These are phyloP conservation scores for Suhomyces sp. DNA, from an alignment of 805 yeast species.

Conservation along the genomic window DNA sequence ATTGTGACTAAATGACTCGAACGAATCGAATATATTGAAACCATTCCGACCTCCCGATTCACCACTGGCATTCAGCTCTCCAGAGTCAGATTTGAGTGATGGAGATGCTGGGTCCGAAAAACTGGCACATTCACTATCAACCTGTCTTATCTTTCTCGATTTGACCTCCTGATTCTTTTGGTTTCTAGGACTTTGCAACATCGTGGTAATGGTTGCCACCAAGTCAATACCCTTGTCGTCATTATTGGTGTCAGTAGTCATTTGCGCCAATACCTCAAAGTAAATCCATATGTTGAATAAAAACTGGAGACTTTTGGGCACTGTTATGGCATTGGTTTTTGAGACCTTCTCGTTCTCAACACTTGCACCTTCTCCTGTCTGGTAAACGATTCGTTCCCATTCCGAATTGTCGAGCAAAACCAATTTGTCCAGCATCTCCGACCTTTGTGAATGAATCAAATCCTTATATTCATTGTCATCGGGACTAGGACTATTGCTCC, in stretches of 20 bases:
- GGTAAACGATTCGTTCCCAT: conserved; percentile 26
- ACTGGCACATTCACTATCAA: background rate
- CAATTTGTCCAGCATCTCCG: conserved; percentile 20
- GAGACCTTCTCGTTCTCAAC: background rate
- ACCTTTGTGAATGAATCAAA: conserved; percentile 4
- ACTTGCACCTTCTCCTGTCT: conserved; percentile 4
- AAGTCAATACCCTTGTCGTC: conserved; percentile 44
- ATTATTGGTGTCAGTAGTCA: conserved; percentile 51
- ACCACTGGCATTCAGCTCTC: conserved; percentile 19
- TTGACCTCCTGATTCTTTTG: conserved; percentile 9
- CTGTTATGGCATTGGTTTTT: conserved; percentile 6
- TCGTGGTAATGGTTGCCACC: conserved; percentile 39
- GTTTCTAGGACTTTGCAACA: conserved; percentile 22
- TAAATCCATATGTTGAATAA: conserved; percentile 66
- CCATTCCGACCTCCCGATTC: conserved; percentile 6
- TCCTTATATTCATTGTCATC: conserved; percentile 3
- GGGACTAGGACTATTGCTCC: conserved; percentile 8
- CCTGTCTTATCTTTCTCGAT: conserved; percentile 1
- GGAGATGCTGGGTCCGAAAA: conserved; percentile 7
- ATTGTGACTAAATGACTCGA: conserved; percentile 35
- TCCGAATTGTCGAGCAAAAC: conserved; percentile 31
- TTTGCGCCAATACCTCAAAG: conserved; percentile 63
- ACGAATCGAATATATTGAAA: conserved; percentile 36
- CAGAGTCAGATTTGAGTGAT: conserved; percentile 20
- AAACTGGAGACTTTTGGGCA: conserved; percentile 47